Evolutionary conservation across 495 filamentous ascomycete genomes (phyloP).

Genomic region (Penicillium odoratum): DNA sequence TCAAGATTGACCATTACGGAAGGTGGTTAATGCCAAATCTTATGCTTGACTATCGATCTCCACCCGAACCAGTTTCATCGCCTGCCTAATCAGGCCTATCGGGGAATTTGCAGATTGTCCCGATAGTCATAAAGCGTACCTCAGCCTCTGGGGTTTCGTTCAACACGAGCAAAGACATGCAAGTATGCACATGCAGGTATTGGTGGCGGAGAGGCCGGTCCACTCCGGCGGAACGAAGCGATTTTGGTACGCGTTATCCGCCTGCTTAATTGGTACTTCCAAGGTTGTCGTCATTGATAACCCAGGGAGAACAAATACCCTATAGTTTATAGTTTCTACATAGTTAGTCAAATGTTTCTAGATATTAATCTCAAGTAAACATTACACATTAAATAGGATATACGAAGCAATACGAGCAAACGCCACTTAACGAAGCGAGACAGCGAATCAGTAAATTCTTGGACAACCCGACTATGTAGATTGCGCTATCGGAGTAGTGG

Average conservation of each 20-base stretch:
- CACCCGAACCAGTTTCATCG: slow-evolving; percentile 16
- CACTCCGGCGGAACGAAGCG: slow-evolving; percentile 17
- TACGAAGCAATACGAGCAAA: slow-evolving; percentile 10
- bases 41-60: slow-evolving; percentile 6
- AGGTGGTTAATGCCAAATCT: slow-evolving; percentile 26
- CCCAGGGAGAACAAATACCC: slow-evolving; percentile 3
- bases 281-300: slow-evolving; percentile 10
- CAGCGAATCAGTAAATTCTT: not conserved
- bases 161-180: slow-evolving; percentile 10
- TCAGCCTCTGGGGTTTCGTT: slow-evolving; percentile 21
- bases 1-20: slow-evolving; percentile 29
- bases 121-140: not conserved
- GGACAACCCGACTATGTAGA: slow-evolving; percentile 3
- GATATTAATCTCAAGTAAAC: not conserved
- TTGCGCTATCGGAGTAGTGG: slow-evolving; percentile 2
- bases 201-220: slow-evolving; percentile 12
- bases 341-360: no score
- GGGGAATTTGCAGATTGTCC: slow-evolving; percentile 18
- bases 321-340: no score
- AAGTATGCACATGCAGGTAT: not conserved
- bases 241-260: slow-evolving; percentile 10
- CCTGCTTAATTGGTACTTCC: slow-evolving; percentile 10
- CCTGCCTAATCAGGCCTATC: slow-evolving; percentile 31
- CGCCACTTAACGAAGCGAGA: slow-evolving; percentile 8
- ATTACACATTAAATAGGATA: not conserved